phyloP scores from a whole-genome alignment of 2,329 filamentous ascomycete species.

The Helotiales sp. region DNA sequence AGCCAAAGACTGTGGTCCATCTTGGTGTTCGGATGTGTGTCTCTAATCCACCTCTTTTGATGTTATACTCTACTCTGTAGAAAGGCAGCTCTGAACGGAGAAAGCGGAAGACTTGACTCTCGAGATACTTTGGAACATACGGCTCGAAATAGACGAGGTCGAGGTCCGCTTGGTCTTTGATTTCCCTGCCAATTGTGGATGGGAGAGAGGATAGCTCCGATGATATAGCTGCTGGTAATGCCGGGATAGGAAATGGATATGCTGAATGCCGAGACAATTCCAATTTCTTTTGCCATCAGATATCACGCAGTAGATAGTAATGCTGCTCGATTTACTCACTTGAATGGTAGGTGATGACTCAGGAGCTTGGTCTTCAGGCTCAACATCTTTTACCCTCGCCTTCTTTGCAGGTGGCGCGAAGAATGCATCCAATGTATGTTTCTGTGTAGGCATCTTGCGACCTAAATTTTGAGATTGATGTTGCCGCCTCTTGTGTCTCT shows the following conservation, averaged over 20 bases:
- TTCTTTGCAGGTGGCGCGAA: conserved; percentile 55
- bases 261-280: conserved; percentile 40
- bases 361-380: background rate
- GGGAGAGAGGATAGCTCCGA: conserved; percentile 47
- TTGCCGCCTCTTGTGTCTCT: no score
- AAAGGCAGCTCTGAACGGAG: conserved; percentile 71
- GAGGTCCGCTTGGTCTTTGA: conserved; percentile 68
- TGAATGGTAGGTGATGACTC: background rate
- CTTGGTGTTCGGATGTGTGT: conserved; percentile 60
- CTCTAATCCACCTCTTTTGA: conserved; percentile 63
- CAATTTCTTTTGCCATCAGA: conserved; percentile 12
- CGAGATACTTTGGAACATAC: conserved; percentile 59
- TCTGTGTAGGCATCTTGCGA: conserved; percentile 43
- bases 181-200: conserved; percentile 50
- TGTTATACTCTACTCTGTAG: conserved; percentile 73
- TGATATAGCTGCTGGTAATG: conserved; percentile 42
- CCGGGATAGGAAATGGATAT: conserved; percentile 52
- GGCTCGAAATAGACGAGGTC: conserved; percentile 77
- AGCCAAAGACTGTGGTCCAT: conserved; percentile 59
- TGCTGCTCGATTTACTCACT: conserved; percentile 3
- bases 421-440: conserved; percentile 69
- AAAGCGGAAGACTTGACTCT: conserved; percentile 66
- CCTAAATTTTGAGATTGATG: conserved; percentile 23
- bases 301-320: background rate
- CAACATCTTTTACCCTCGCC: conserved; percentile 26